Evolutionary conservation across 352 stramenopile genomes (phyloP).

Genomic region (Phytopythium helicoides): DNA sequence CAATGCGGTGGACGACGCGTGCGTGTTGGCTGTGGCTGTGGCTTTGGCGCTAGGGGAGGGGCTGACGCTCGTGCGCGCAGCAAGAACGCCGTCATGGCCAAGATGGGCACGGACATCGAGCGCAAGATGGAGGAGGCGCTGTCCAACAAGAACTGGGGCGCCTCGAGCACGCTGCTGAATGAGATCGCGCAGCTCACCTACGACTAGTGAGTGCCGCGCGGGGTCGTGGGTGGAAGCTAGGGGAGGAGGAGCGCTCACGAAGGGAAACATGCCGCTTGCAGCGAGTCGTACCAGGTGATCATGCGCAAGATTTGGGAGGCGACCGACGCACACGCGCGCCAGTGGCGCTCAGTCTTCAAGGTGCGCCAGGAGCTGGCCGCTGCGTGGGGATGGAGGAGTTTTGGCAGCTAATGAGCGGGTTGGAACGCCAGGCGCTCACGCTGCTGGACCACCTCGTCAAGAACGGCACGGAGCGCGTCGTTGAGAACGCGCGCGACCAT

Average conservation of each 20-base stretch:
- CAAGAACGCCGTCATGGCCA: conserved; percentile 85
- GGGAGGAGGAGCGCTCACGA: no score
- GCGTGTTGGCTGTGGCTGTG: conserved; percentile 16
- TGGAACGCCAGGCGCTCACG: conserved; percentile 58
- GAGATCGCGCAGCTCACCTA: conserved; percentile 98
- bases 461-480: conserved; percentile 96
- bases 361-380: conserved; percentile 11
- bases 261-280: conserved; percentile 30
- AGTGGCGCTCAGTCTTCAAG: conserved; percentile 98
- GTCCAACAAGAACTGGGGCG: conserved; percentile 99
- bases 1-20: conserved; percentile 89
- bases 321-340: conserved; percentile 81
- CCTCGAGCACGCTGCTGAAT: conserved; percentile 97
- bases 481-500: conserved; percentile 96
- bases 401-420: no score
- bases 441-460: conserved; percentile 98
- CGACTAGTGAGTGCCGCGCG: no score
- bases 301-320: conserved; percentile 96
- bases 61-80: conserved; percentile 20
- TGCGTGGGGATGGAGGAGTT: not conserved
- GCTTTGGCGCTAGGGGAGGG: not conserved
- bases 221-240: no score
- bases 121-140: conserved; percentile 93
- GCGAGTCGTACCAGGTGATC: conserved; percentile 86
- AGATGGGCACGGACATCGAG: conserved; percentile 86